phyloP scores from a whole-genome alignment of 2,329 filamentous ascomycete species.

The Ceratocystis harringtonii region DNA sequence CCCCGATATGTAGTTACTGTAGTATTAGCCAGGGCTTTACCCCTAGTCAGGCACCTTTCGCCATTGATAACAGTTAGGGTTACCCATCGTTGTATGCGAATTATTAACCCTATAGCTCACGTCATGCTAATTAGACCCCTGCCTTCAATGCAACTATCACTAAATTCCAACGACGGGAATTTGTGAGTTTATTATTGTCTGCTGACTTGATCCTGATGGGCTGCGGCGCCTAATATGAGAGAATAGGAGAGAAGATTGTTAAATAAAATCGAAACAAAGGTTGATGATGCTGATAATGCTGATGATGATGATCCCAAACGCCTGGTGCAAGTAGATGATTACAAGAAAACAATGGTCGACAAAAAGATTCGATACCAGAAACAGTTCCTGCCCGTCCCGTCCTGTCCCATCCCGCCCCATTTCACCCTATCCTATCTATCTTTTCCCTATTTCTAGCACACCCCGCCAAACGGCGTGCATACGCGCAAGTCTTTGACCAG shows the following conservation, averaged over 20 bases:
- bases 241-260: neutral
- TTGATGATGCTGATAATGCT: neutral
- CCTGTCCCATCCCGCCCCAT: no score
- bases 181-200: neutral
- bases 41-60: no score
- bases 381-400: no score
- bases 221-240: neutral
- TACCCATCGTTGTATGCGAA: no score
- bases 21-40: no score
- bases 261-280: neutral
- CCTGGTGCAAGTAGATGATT: neutral
- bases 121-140: neutral
- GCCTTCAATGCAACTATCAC: neutral
- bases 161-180: neutral
- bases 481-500: constrained; percentile 72
- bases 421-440: no score
- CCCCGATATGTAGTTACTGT: no score
- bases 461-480: constrained; percentile 57
- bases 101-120: neutral
- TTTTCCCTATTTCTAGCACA: constrained; percentile 26
- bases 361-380: constrained; percentile 17
- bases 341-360: constrained; percentile 18
- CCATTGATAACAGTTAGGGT: no score
- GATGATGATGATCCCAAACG: neutral
- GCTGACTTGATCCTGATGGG: neutral